phyloP scores from a whole-genome alignment of 768 basidiomycete genomes.

The Pilatotrama ljubarskyi region DNA sequence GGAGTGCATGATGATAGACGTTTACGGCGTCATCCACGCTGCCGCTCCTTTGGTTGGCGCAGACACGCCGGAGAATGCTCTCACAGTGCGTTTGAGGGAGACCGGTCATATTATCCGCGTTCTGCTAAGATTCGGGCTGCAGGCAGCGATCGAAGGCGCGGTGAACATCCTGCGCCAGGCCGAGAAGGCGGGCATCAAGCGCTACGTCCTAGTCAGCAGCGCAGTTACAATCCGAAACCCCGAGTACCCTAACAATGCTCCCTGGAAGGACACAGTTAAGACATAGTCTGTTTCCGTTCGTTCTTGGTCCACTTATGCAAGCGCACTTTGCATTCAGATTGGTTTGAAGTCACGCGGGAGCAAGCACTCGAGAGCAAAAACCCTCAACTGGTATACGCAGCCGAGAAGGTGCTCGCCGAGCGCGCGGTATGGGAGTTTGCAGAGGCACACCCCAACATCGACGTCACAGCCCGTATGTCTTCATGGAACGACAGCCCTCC shows the following conservation, averaged over 20 bases:
- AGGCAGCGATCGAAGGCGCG: slow-evolving; percentile 26
- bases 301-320: not conserved
- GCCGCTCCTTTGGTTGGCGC: slow-evolving; percentile 12
- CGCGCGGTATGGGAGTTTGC: slow-evolving; percentile 26
- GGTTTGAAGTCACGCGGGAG: slow-evolving; percentile 26
- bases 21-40: slow-evolving; percentile 21
- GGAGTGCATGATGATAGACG: slow-evolving; percentile 5
- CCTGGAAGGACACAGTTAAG: slow-evolving; percentile 14
- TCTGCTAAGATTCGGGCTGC: not conserved
- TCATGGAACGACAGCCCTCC: not conserved
- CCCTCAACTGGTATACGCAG: slow-evolving; percentile 10
- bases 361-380: slow-evolving; percentile 20
- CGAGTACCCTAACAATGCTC: not conserved
- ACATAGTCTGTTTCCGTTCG: not conserved
- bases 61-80: not conserved
- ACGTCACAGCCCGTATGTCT: slow-evolving; percentile 24
- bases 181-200: slow-evolving; percentile 40
- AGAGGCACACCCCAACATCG: slow-evolving; percentile 27
- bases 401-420: slow-evolving; percentile 36
- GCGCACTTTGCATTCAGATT: slow-evolving; percentile 5
- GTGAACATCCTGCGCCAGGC: slow-evolving; percentile 42
- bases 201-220: slow-evolving; percentile 44
- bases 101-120: not conserved
- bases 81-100: slow-evolving; percentile 1
- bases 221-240: not conserved